phyloP scores from a whole-genome alignment of 768 basidiomycete genomes.

The Tubosaeta sp. region DNA sequence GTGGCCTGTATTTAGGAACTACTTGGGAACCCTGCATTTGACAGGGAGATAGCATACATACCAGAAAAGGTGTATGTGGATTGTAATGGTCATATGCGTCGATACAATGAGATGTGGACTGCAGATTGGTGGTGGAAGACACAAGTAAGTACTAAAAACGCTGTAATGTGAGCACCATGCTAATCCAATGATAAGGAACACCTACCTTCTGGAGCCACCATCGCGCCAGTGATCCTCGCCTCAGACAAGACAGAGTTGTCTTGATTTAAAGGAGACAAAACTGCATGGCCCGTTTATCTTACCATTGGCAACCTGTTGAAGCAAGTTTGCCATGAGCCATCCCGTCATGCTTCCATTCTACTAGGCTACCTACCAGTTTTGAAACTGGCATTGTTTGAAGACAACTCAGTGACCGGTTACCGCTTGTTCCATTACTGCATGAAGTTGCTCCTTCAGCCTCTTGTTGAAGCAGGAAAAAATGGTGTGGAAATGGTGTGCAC shows the following conservation, averaged over 20 bases:
- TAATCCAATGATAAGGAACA: background rate
- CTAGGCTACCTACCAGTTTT: conserved; percentile 1
- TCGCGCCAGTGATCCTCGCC: background rate
- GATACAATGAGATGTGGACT: conserved; percentile 8
- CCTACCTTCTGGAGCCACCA: background rate
- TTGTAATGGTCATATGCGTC: background rate
- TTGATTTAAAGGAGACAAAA: background rate
- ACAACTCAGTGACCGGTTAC: background rate
- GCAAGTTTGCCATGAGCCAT: background rate
- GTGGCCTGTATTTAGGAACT: conserved; percentile 30
- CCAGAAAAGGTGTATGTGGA: conserved; percentile 3
- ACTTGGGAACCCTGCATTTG: conserved; percentile 21
- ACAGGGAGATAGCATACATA: background rate
- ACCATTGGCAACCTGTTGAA: background rate
- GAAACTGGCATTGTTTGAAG: background rate
- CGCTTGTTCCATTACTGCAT: conserved; percentile 3
- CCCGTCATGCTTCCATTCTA: background rate
- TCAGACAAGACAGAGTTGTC: conserved; percentile 5
- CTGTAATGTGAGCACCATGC: too few species aligned
- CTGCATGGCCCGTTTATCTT: conserved; percentile 1
- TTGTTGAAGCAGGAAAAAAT: background rate
- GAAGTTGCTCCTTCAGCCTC: background rate
- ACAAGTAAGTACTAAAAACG: background rate
- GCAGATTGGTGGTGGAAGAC: conserved; percentile 12
- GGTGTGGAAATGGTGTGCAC: conserved; percentile 3